These are phyloP conservation scores for Microbotryum violaceum DNA, from an alignment of 1,284 basidiomycete genomes.

Conservation along the genomic window DNA sequence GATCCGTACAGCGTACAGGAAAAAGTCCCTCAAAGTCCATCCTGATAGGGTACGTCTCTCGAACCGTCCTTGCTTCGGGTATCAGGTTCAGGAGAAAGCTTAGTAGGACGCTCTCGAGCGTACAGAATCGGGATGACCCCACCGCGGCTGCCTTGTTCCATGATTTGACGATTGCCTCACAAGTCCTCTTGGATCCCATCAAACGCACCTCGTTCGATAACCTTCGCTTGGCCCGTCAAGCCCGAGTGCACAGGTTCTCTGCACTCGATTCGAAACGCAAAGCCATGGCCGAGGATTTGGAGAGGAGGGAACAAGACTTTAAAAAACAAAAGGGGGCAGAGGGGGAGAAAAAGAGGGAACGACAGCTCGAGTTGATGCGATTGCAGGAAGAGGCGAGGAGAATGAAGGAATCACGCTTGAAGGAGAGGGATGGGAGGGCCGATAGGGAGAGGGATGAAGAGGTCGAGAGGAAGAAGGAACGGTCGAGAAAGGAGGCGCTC, in stretches of 20 bases:
- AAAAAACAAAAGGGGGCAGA: slow-evolving; percentile 25
- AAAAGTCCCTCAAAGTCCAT: slow-evolving; percentile 33
- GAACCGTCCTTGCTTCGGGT: too few relatives aligned
- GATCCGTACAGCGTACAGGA: slow-evolving; percentile 30
- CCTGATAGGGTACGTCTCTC: slow-evolving; percentile 30
- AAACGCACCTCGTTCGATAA: slow-evolving; percentile 30
- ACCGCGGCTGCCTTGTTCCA: slow-evolving; percentile 33
- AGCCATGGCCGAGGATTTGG: slow-evolving; percentile 31
- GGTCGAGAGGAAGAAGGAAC: background rate
- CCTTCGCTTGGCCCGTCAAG: slow-evolving; percentile 21
- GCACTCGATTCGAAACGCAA: slow-evolving; percentile 34
- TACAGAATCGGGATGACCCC: slow-evolving; percentile 34
- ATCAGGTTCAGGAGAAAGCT: too few relatives aligned
- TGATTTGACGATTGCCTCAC: slow-evolving; percentile 29
- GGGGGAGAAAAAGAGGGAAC: slow-evolving; percentile 8
- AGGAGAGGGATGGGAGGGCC: background rate
- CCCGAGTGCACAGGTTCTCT: slow-evolving; percentile 30
- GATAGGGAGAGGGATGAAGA: background rate
- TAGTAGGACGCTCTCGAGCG: too few relatives aligned
- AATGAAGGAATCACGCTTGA: slow-evolving; percentile 12
- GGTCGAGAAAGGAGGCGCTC: background rate
- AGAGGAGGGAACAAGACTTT: slow-evolving; percentile 28
- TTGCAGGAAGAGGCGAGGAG: slow-evolving; percentile 31
- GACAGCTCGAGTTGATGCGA: slow-evolving; percentile 23
- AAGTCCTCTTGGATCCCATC: slow-evolving; percentile 30